These are phyloP conservation scores for Pleurotus salmoneostramineus DNA, from an alignment of 768 basidiomycete species.

Conservation along the genomic window DNA sequence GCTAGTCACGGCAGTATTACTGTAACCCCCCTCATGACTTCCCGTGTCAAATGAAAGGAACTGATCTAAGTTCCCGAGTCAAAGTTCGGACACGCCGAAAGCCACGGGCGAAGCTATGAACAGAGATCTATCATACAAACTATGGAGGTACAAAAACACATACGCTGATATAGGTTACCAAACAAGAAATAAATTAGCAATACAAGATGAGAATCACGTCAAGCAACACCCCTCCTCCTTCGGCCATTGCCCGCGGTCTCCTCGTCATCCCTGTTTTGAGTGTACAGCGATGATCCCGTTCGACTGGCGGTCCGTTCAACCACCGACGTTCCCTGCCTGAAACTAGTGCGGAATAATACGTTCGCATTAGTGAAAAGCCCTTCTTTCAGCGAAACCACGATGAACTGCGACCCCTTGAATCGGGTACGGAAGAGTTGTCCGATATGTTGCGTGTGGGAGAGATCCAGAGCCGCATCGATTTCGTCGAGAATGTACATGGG, in stretches of 20 bases:
- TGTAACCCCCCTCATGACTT: no score
- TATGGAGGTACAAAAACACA: background rate
- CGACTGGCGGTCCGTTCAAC: conserved; percentile 78
- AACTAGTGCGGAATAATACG: conserved; percentile 88
- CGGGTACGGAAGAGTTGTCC: conserved; percentile 96
- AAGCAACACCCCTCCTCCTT: conserved; percentile 21
- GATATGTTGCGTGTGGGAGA: conserved; percentile 96
- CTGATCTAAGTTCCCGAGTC: no score
- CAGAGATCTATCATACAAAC: background rate
- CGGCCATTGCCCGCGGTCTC: conserved; percentile 25
- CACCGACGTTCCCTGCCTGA: conserved; percentile 90
- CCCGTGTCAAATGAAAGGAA: no score
- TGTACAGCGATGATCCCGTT: conserved; percentile 48
- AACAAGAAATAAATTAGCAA: background rate
- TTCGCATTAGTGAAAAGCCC: conserved; percentile 98
- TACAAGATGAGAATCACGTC: background rate
- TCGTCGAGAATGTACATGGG: conserved; percentile 99
- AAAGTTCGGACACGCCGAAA: no score
- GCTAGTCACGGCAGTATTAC: no score
- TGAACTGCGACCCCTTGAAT: conserved; percentile 98
- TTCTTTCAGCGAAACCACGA: conserved; percentile 95
- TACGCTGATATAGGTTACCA: background rate
- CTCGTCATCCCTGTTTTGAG: conserved; percentile 25
- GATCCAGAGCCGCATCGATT: conserved; percentile 94
- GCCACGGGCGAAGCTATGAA: background rate